These are phyloP conservation scores for Calocera viscosa DNA, from an alignment of 768 basidiomycete species.

Conservation along the genomic window DNA sequence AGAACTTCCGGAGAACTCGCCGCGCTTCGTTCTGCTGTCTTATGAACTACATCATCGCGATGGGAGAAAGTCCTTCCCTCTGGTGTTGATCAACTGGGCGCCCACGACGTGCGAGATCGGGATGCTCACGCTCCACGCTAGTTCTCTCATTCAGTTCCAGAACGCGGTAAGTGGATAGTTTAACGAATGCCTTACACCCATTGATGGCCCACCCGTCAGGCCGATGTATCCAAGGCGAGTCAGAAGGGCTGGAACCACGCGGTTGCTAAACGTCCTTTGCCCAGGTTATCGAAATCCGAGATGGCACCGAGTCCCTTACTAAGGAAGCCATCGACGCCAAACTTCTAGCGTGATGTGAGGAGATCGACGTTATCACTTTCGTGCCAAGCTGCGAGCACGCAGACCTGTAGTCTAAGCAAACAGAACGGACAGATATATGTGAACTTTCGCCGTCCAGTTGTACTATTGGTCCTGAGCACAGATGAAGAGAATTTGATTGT, in stretches of 20 bases:
- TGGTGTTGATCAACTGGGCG: constrained; percentile 81
- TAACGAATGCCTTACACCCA: no score
- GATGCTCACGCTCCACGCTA: constrained; percentile 69
- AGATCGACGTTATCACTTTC: neutral
- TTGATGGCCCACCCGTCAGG: neutral
- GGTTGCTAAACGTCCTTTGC: neutral
- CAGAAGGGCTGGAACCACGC: neutral
- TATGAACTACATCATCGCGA: constrained; percentile 70
- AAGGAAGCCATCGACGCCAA: constrained; percentile 55
- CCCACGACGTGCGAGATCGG: constrained; percentile 65
- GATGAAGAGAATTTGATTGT: neutral
- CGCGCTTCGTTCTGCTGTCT: constrained; percentile 74
- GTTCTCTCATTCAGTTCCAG: constrained; percentile 69
- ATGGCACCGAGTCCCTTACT: constrained; percentile 71
- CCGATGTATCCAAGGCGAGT: constrained; percentile 27
- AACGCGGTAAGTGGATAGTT: constrained; percentile 40
- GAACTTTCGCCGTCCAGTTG: no score
- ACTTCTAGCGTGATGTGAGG: constrained; percentile 23
- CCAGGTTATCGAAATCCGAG: constrained; percentile 60
- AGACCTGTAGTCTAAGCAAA: neutral
- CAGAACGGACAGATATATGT: no score
- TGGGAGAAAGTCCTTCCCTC: constrained; percentile 71
- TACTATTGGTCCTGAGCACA: no score
- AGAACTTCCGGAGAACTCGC: constrained; percentile 83
- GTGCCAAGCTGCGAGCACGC: neutral